Evolutionary conservation across 495 filamentous ascomycete species (phyloP).

Genomic region (Tuber indicum): DNA sequence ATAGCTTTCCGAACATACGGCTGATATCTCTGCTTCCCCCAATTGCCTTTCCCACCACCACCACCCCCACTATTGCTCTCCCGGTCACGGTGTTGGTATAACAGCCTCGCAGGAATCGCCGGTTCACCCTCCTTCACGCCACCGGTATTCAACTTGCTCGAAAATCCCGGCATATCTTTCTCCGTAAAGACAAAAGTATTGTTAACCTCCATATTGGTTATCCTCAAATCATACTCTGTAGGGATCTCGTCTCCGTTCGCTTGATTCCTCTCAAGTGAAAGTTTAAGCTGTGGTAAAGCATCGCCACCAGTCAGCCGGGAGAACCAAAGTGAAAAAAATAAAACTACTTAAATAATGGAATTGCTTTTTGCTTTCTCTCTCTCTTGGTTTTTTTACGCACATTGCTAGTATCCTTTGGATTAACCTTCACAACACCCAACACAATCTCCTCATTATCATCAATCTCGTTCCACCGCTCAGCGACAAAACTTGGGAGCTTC

Average conservation of each 20-base stretch:
- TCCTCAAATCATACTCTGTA: conserved; percentile 72
- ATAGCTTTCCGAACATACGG: conserved; percentile 71
- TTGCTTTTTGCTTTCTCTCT: background rate
- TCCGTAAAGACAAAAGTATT: conserved; percentile 91
- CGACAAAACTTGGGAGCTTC: conserved; percentile 39
- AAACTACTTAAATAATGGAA: conserved; percentile 14
- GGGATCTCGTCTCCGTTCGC: conserved; percentile 52
- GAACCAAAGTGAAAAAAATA: conserved; percentile 3
- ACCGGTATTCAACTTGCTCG: conserved; percentile 50
- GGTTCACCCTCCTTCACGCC: conserved; percentile 46
- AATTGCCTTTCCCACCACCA: conserved; percentile 42
- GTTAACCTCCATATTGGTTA: conserved; percentile 55
- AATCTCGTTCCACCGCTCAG: conserved; percentile 42
- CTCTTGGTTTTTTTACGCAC: background rate
- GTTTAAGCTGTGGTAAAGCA: conserved; percentile 25
- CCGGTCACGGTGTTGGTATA: conserved; percentile 48
- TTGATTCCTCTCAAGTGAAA: conserved; percentile 35
- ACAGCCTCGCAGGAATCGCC: conserved; percentile 41
- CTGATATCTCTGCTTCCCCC: conserved; percentile 57
- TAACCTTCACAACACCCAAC: conserved; percentile 38
- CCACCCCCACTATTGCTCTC: conserved; percentile 46
- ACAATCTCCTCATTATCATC: conserved; percentile 42
- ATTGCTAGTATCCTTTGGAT: conserved; percentile 28
- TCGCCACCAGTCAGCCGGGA: background rate
- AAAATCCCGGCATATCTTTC: conserved; percentile 77